Percentiles rank a stretch among this genome's conserved stretches.
Conservation (phyloP, 495 filamentous ascomycete genomes). For the Hyphodiscus hymeniophilus region DNA sequence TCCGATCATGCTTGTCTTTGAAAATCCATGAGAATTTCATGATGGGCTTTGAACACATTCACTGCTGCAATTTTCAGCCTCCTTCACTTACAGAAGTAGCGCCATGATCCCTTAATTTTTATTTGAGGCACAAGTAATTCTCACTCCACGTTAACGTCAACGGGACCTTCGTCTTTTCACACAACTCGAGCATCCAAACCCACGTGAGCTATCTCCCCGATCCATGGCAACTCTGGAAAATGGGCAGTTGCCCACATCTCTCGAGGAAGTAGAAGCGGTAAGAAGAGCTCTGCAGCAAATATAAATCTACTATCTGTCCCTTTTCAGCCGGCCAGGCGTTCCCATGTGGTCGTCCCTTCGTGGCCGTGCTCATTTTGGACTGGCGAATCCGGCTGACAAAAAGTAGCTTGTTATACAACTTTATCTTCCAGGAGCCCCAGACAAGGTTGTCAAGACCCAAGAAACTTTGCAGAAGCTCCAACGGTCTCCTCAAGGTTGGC, state of each 20-base stretch:
- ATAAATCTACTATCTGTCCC: background rate
- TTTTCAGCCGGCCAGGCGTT: too few relatives aligned
- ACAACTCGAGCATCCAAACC: background rate
- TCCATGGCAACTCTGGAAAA: conserved; percentile 17
- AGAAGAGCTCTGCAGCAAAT: conserved; percentile 6
- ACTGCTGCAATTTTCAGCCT: too few relatives aligned
- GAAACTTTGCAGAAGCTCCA: conserved; percentile 71
- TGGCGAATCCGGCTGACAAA: background rate
- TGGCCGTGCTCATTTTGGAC: background rate
- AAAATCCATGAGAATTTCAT: too few relatives aligned
- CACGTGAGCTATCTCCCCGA: too few relatives aligned
- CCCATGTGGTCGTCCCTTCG: background rate
- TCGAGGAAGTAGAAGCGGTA: conserved; percentile 35
- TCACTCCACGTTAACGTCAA: too few relatives aligned
- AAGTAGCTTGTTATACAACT: conserved; percentile 54
- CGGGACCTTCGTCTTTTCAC: too few relatives aligned
- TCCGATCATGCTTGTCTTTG: too few relatives aligned
- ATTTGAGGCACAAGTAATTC: background rate
- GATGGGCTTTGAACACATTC: too few relatives aligned
- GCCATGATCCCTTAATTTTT: background rate
- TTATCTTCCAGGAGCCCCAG: conserved; percentile 58
- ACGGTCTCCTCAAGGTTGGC: conserved; percentile 72
- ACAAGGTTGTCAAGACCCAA: conserved; percentile 59
- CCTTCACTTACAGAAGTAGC: too few relatives aligned
- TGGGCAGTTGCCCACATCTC: conserved; percentile 25